Conservation (phyloP, 2,329 filamentous ascomycete species). For the Aspergillus jensenii region DNA sequence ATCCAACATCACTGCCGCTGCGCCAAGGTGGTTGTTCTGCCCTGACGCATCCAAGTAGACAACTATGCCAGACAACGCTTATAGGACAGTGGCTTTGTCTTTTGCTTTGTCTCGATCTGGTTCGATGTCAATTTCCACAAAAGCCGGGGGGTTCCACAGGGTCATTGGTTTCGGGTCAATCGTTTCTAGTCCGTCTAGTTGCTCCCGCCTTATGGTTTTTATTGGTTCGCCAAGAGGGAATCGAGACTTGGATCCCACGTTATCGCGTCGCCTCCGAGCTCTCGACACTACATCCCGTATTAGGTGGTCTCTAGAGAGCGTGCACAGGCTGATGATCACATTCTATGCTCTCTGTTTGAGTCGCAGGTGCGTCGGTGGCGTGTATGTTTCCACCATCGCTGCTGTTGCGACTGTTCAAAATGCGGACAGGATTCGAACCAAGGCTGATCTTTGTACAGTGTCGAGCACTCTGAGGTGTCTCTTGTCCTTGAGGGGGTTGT, state of each 20-base stretch:
- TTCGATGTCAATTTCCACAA: neutral
- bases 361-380: no score
- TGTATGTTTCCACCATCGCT: no score
- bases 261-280: neutral
- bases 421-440: no score
- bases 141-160: neutral
- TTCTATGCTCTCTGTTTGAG: no score
- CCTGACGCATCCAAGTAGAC: no score
- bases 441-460: no score
- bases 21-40: no score
- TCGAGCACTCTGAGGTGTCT: neutral
- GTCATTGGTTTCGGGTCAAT: neutral
- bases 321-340: no score
- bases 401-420: no score
- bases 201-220: neutral
- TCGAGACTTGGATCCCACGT: neutral
- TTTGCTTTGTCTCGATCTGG: neutral
- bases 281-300: neutral
- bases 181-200: neutral
- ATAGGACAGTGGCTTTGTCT: neutral
- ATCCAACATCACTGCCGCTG: no score
- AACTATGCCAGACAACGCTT: no score
- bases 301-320: neutral
- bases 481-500: slow-evolving; percentile 10
- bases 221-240: neutral